Percentiles rank a stretch among this genome's conserved stretches.
These are phyloP conservation scores for Cutaneotrichosporon dermatis DNA, from an alignment of 1,284 basidiomycete species.

Conservation along the genomic window DNA sequence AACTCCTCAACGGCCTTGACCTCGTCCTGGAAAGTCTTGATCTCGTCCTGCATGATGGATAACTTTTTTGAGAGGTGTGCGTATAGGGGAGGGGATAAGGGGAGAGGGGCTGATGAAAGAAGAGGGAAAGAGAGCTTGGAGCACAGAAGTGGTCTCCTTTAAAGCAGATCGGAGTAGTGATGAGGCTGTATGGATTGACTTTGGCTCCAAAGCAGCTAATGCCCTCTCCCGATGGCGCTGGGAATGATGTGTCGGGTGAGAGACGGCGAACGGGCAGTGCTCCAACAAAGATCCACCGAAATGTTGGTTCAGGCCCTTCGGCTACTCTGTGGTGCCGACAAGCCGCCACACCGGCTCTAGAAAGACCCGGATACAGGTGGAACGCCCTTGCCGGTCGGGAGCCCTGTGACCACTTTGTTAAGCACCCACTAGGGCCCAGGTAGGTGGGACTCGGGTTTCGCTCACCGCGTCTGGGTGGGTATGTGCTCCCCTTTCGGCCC, in stretches of 20 bases:
- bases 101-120: too few species aligned
- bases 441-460: too few species aligned
- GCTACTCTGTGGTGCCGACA: slow-evolving; percentile 5
- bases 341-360: not conserved
- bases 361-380: not conserved
- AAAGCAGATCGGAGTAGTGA: too few species aligned
- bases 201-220: not conserved
- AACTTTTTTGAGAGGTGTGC: not conserved
- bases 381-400: not conserved
- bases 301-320: slow-evolving; percentile 2
- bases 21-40: slow-evolving; percentile 66
- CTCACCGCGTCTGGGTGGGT: too few species aligned
- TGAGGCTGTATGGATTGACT: not conserved
- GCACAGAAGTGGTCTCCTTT: too few species aligned
- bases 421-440: too few species aligned
- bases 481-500: too few species aligned
- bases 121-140: too few species aligned
- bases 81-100: too few species aligned
- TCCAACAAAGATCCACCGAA: slow-evolving; percentile 7
- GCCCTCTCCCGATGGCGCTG: not conserved
- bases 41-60: slow-evolving; percentile 20
- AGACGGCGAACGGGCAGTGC: not conserved
- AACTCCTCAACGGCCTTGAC: slow-evolving; percentile 80
- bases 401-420: not conserved
- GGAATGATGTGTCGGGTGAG: not conserved